A percentile compares a stretch with the other conserved stretches of the same genome.
Conservation (phyloP, 768 basidiomycete genomes). For the Lanmaoa pseudosensibilis region DNA sequence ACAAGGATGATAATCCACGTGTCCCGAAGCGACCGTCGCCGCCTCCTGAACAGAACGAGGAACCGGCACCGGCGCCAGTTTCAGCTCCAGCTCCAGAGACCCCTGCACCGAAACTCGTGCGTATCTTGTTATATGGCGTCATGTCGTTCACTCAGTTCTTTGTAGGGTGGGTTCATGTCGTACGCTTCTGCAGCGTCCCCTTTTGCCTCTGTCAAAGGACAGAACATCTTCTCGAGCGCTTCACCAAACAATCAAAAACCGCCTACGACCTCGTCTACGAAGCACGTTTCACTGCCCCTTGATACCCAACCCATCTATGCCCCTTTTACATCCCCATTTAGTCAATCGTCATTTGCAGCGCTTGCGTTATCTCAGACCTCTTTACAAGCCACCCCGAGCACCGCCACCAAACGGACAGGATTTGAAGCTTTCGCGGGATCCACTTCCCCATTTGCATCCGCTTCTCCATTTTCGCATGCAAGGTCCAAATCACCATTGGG, state of each 20-base stretch:
- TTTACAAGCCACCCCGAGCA: slow-evolving; percentile 27
- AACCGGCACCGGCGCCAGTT: slow-evolving; percentile 4
- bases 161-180: slow-evolving; percentile 73
- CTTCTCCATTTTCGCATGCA: slow-evolving; percentile 33
- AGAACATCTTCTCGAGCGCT: slow-evolving; percentile 45
- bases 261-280: slow-evolving; percentile 28
- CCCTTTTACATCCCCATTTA: slow-evolving; percentile 23
- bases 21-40: slow-evolving; percentile 63
- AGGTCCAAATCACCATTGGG: slow-evolving; percentile 56
- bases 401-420: slow-evolving; percentile 50
- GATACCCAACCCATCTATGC: slow-evolving; percentile 24
- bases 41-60: slow-evolving; percentile 54
- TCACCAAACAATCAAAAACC: slow-evolving; percentile 29
- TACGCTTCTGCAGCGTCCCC: slow-evolving; percentile 76
- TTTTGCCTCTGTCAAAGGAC: slow-evolving; percentile 71
- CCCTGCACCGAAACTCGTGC: slow-evolving; percentile 48
- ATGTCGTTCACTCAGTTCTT: slow-evolving; percentile 9
- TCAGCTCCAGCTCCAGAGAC: slow-evolving; percentile 15
- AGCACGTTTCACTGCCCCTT: slow-evolving; percentile 17
- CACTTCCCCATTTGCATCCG: slow-evolving; percentile 49
- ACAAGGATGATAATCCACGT: slow-evolving; percentile 62
- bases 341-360: slow-evolving; percentile 22
- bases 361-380: slow-evolving; percentile 19
- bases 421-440: slow-evolving; percentile 58
- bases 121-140: slow-evolving; percentile 23